Evolutionary conservation across 2,329 filamentous ascomycete species (phyloP), one percentile per base, ranked within the genome.

Genomic region (Colletotrichum sp.): DNA sequence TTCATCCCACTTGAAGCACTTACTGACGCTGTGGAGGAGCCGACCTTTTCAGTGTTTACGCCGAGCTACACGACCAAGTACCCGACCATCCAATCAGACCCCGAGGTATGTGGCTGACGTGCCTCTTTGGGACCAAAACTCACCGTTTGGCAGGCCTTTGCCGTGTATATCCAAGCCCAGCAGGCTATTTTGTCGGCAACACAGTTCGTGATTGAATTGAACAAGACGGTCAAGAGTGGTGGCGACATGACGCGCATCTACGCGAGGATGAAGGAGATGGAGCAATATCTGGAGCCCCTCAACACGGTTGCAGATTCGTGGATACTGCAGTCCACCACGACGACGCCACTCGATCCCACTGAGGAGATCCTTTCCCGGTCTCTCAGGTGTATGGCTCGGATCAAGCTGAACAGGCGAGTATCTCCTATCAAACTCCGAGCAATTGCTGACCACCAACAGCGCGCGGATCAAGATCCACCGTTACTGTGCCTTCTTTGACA

Each of bases 391-490:
- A 89, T 90, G 81, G 84, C 88, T 12, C 84, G 85, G 15, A 89
- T 90, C 72, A 90, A 90, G 77, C 77, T 89, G 21, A 89, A 89
- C 79, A 89, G 87, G 87, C 85, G 79, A 63, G 79, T 62, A 18
- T 13, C 2, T n/a, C 52, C 18, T 55, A 9, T 26, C 39, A 15
- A 13, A 34, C 52, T 15, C 24, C 39, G 66, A 21, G 32, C 21
- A 9, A 16, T 4, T 67, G 28, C 72, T 77, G 32, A 68, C 49
- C 5, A n/a, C 28, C 13, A 30, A 36, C 63, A 89, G 88, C 79
- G 88, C 88, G 13, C 83, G 88, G 16, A 89, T 89, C 77, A 90
- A 90, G 78, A 79, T 89, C 5, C 88, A 90, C 77, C 86, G 89
- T 2, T 90, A 89, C 79, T 86, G 85, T 76, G 89, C 89, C 10